Conservation (phyloP, 306 rosid genomes). For the Gleditsia sinensis region DNA sequence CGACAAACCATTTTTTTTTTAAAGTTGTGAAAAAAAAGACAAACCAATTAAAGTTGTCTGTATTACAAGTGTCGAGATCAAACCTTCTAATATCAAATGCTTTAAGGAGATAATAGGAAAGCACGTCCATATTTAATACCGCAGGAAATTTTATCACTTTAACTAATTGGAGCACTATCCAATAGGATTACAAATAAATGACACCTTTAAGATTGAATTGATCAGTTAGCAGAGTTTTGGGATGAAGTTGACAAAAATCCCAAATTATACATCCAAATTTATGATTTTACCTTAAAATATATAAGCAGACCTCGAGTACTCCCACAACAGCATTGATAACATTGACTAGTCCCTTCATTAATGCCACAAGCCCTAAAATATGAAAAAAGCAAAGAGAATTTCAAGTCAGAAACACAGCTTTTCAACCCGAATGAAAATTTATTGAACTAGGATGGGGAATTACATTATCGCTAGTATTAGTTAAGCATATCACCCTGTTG, state of each 20-base stretch:
- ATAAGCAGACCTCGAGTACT: not conserved
- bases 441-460: not conserved
- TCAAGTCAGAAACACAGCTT: not conserved
- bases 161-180: too few species aligned
- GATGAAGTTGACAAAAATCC: not conserved
- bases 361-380: too few species aligned
- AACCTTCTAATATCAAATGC: not conserved
- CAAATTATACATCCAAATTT: too few species aligned
- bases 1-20: not conserved
- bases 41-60: not conserved
- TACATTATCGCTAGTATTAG: constrained; percentile 1
- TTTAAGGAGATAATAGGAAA: too few species aligned
- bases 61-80: not conserved
- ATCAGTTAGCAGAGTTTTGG: not conserved
- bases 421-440: not conserved
- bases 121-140: too few species aligned
- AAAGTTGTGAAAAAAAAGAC: too few species aligned
- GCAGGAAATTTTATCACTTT: too few species aligned
- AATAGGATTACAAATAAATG: too few species aligned
- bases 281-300: not conserved
- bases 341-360: too few species aligned
- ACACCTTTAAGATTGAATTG: too few species aligned
- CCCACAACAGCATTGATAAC: too few species aligned
- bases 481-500: constrained; percentile 1
- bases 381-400: not conserved